These are phyloP conservation scores for Xylaria sp. DNA, from an alignment of 2,329 filamentous ascomycete genomes.

Conservation along the genomic window DNA sequence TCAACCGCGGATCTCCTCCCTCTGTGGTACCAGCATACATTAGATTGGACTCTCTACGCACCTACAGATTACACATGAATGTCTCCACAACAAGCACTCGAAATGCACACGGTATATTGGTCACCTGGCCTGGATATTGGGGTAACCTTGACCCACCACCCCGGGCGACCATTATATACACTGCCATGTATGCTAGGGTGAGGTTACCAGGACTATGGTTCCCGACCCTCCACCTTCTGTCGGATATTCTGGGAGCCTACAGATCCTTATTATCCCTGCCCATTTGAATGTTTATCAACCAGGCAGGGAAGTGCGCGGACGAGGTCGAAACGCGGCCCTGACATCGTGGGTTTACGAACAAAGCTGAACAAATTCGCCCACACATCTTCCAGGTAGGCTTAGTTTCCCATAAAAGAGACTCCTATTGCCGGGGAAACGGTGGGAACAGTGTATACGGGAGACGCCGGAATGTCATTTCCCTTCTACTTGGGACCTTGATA, in stretches of 20 bases:
- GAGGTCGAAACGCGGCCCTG: constrained; percentile 19
- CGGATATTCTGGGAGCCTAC: constrained; percentile 20
- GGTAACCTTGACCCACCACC: constrained; percentile 27
- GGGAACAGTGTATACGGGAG: neutral
- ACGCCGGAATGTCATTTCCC: neutral
- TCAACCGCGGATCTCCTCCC: constrained; percentile 19
- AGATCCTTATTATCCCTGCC: constrained; percentile 15
- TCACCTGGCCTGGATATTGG: constrained; percentile 29
- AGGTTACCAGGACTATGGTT: constrained; percentile 31
- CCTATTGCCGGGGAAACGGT: neutral
- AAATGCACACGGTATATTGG: constrained; percentile 17
- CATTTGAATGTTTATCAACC: constrained; percentile 3
- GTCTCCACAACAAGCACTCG: constrained; percentile 23
- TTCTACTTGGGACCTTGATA: neutral
- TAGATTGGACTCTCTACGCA: constrained; percentile 17
- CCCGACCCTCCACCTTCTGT: constrained; percentile 28
- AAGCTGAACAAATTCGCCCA: constrained; percentile 8
- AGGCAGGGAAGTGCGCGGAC: constrained; percentile 12
- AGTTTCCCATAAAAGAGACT: neutral
- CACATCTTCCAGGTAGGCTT: neutral
- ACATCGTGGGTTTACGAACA: constrained; percentile 7
- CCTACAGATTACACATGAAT: constrained; percentile 17
- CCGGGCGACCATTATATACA: constrained; percentile 17
- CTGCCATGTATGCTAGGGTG: constrained; percentile 18
- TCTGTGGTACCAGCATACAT: constrained; percentile 21